phyloP scores from a whole-genome alignment of 2,329 filamentous ascomycete species.

The Cladosporium halotolerans region DNA sequence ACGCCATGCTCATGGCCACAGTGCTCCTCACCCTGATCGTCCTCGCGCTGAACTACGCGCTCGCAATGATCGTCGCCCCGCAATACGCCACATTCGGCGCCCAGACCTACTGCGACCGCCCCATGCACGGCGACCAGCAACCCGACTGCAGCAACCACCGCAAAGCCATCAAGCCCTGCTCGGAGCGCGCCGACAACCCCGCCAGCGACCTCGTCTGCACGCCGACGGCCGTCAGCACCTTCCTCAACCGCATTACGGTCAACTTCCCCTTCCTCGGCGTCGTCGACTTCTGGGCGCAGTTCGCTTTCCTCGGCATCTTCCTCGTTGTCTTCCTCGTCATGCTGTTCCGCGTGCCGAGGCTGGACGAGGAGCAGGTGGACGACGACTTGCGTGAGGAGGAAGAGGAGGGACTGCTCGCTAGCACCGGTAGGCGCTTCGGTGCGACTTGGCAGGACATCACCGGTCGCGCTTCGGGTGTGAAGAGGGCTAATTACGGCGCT shows the following conservation, averaged over 20 bases:
- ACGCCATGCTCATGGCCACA: conserved; percentile 84
- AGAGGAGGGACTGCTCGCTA: conserved; percentile 84
- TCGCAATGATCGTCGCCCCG: conserved; percentile 90
- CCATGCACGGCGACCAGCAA: conserved; percentile 56
- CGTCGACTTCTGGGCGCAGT: conserved; percentile 94
- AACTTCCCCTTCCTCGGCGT: conserved; percentile 94
- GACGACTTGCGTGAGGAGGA: conserved; percentile 87
- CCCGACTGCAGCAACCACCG: conserved; percentile 69
- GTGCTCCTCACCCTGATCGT: conserved; percentile 86
- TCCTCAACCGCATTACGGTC: conserved; percentile 84
- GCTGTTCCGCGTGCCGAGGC: conserved; percentile 70
- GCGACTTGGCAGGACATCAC: conserved; percentile 87
- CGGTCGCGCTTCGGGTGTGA: conserved; percentile 44
- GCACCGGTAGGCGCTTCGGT: conserved; percentile 72
- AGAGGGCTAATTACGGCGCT: conserved; percentile 27
- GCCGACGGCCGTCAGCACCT: conserved; percentile 82
- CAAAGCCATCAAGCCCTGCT: conserved; percentile 73
- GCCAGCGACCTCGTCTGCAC: conserved; percentile 79
- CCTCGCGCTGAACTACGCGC: conserved; percentile 83
- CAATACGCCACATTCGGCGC: conserved; percentile 93
- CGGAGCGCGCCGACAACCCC: conserved; percentile 65
- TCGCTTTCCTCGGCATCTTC: conserved; percentile 77
- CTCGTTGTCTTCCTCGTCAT: conserved; percentile 72
- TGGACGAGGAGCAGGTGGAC: conserved; percentile 72
- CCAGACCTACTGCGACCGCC: conserved; percentile 83